phyloP scores from a whole-genome alignment of 116 monocot species.

The Thalassia testudinum region DNA sequence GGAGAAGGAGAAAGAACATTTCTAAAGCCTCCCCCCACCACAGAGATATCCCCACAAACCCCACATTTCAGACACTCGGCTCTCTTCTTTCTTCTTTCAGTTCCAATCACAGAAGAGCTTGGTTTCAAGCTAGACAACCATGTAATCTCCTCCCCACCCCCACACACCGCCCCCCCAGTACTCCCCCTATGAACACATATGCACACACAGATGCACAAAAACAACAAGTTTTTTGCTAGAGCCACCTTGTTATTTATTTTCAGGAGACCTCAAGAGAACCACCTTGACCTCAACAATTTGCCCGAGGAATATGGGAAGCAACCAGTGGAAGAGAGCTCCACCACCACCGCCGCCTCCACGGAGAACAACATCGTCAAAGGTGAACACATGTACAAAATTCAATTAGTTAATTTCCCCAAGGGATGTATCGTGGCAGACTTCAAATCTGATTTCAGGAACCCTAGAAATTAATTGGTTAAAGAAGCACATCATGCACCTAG shows the following conservation, averaged over 20 bases:
- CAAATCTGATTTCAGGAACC: too few relatives aligned
- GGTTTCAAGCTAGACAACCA: too few relatives aligned
- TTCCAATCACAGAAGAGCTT: too few relatives aligned
- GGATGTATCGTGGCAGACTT: too few relatives aligned
- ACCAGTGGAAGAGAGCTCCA: slow-evolving; percentile 74
- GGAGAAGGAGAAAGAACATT: background rate
- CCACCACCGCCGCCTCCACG: slow-evolving; percentile 69
- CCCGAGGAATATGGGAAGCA: slow-evolving; percentile 89
- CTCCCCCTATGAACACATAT: background rate
- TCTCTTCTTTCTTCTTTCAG: too few relatives aligned
- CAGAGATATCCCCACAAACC: too few relatives aligned
- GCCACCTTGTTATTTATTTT: background rate
- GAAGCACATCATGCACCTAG: too few relatives aligned
- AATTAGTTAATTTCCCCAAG: too few relatives aligned
- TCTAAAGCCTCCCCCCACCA: background rate
- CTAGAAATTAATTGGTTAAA: too few relatives aligned
- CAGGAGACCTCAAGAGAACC: slow-evolving; percentile 73
- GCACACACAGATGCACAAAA: background rate
- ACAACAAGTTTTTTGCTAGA: too few relatives aligned
- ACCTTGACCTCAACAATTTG: slow-evolving; percentile 91
- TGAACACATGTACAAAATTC: background rate
- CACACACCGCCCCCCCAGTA: background rate
- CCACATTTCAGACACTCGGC: too few relatives aligned
- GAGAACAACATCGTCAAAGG: slow-evolving; percentile 45
- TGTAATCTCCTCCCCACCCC: too few relatives aligned